Evolutionary conservation across 2,329 filamentous ascomycete genomes (phyloP).

Genomic region (Leptographium flavum): DNA sequence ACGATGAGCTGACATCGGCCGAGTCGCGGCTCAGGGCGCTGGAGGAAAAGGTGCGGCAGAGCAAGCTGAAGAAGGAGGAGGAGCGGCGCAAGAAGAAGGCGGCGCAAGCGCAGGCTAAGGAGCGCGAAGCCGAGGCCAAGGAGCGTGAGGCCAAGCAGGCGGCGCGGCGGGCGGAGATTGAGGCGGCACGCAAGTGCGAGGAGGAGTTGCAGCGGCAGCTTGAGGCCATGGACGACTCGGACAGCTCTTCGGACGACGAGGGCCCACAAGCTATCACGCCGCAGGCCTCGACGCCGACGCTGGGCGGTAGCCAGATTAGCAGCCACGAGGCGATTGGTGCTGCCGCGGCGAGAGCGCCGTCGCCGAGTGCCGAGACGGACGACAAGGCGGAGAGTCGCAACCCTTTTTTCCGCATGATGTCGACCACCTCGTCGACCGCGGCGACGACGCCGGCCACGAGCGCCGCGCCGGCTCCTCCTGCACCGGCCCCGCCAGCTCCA

Average conservation of each 20-base stretch:
- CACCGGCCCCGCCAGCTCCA: conserved; percentile 21
- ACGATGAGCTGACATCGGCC: conserved; percentile 68
- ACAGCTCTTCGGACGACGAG: conserved; percentile 68
- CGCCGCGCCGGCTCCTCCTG: conserved; percentile 14
- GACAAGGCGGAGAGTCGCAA: conserved; percentile 73
- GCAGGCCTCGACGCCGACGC: conserved; percentile 43
- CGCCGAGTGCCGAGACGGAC: conserved; percentile 11
- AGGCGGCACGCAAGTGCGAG: conserved; percentile 80
- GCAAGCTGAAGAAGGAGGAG: conserved; percentile 91
- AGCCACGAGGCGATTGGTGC: conserved; percentile 41
- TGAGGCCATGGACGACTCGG: conserved; percentile 56
- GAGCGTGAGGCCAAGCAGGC: conserved; percentile 78
- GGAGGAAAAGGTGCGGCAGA: conserved; percentile 84
- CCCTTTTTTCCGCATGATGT: conserved; percentile 85
- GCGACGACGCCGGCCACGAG: conserved; percentile 22
- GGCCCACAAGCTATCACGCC: conserved; percentile 53
- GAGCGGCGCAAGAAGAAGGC: conserved; percentile 89
- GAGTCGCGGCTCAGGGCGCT: conserved; percentile 74
- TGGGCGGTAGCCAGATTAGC: conserved; percentile 34
- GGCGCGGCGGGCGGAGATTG: conserved; percentile 78
- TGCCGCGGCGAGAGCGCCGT: conserved; percentile 28
- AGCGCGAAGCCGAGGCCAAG: conserved; percentile 79
- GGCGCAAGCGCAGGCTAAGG: conserved; percentile 69
- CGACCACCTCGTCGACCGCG: conserved; percentile 29
- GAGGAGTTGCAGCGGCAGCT: conserved; percentile 79